A percentile compares a stretch with the other conserved stretches of the same genome.
Evolutionary conservation across 345 rosid species (phyloP).

Genomic region (Citrus glauca): DNA sequence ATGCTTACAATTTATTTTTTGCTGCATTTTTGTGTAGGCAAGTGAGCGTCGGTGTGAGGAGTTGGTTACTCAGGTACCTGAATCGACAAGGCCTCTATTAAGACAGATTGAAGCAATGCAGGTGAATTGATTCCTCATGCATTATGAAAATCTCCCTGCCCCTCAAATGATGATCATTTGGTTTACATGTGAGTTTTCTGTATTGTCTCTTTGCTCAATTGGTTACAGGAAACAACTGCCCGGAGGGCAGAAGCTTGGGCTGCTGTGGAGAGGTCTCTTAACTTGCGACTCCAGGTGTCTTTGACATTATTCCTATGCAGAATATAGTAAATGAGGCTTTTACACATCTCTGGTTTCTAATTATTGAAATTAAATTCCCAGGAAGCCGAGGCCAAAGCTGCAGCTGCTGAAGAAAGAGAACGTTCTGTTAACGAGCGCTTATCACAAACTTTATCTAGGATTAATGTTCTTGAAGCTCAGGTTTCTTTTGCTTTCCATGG

Average conservation of each 20-base stretch:
- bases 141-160: not conserved
- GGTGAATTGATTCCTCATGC: conserved; percentile 36
- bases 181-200: conserved; percentile 6
- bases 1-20: conserved; percentile 4
- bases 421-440: conserved; percentile 86
- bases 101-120: conserved; percentile 99
- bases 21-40: conserved; percentile 44
- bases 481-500: conserved; percentile 32
- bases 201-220: conserved; percentile 19
- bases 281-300: conserved; percentile 81
- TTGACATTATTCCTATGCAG: conserved; percentile 11
- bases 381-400: conserved; percentile 97
- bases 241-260: conserved; percentile 97
- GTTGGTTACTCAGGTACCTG: conserved; percentile 95
- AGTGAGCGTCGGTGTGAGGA: conserved; percentile 99
- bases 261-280: conserved; percentile 92
- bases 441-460: conserved; percentile 90
- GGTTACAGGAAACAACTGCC: conserved; percentile 72
- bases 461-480: conserved; percentile 99
- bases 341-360: conserved; percentile 1
- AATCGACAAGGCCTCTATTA: conserved; percentile 95
- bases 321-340: conserved; percentile 2
- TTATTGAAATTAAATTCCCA: conserved; percentile 21
- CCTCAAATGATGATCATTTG: not conserved
- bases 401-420: conserved; percentile 91